Conservation (phyloP, 2,329 filamentous ascomycete species). For the Fusarium sp. region DNA sequence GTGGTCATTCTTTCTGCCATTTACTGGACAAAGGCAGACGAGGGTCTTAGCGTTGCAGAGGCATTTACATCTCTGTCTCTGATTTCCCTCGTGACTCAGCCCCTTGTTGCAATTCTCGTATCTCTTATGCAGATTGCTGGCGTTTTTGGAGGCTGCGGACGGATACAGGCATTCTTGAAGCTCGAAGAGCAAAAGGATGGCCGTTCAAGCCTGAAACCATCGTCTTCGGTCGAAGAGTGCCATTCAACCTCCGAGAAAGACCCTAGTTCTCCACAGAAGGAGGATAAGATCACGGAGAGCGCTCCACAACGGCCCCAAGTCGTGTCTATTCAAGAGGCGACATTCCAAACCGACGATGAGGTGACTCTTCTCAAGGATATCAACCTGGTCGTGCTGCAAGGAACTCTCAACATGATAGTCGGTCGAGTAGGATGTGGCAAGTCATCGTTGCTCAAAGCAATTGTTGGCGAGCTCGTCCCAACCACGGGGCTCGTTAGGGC, state of each 20-base stretch:
- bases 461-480: conserved; percentile 52
- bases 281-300: neutral
- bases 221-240: neutral
- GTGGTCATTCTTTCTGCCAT: conserved; percentile 51
- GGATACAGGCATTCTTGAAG: conserved; percentile 50
- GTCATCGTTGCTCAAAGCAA: conserved; percentile 52
- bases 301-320: neutral
- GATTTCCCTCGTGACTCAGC: conserved; percentile 48
- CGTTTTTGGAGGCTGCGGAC: conserved; percentile 48
- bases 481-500: conserved; percentile 44
- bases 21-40: conserved; percentile 47
- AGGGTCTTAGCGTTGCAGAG: conserved; percentile 46
- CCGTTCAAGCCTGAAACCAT: neutral
- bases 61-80: conserved; percentile 54
- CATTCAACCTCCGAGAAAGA: neutral
- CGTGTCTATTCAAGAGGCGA: conserved; percentile 20
- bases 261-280: neutral
- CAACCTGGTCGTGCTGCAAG: conserved; percentile 27
- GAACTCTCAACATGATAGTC: conserved; percentile 51
- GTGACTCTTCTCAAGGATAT: conserved; percentile 41
- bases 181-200: conserved; percentile 40
- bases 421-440: conserved; percentile 60
- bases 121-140: conserved; percentile 50
- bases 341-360: conserved; percentile 28
- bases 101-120: conserved; percentile 48